Base-by-base conservation (phyloP, 2,329 filamentous ascomycete genomes). In the Aspergillus arachidicola region DNA sequence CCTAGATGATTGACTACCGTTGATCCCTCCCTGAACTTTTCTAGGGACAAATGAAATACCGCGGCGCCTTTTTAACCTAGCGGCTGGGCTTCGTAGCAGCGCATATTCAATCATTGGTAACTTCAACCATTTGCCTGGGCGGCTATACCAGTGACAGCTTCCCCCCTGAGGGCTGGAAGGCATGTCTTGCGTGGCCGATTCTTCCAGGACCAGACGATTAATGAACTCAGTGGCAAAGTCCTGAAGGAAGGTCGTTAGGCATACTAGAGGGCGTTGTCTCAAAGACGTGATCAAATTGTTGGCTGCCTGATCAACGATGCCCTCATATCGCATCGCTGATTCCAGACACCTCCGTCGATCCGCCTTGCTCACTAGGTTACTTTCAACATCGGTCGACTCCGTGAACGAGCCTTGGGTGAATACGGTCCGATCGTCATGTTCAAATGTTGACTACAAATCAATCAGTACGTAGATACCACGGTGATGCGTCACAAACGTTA, bases 191-290 rank as follows among this genome's bases (percentile, higher is more conserved):
- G 56, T 16, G 19, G 14, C 11, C 28, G 9, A 34, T 9, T 59
- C 50, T 12, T 48, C 56, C 19, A 50, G 6, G 1, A 51, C 26
- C 34, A 64, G 34, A 21, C 28, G 12, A 4, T 38, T 14, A 26
- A 63, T n/a, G 6, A 69, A 62, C 4, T 63, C 58, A 21, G 57
- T 36, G 2, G 59, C 60, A 21, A 68, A 66, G 6, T 58, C 62
- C 0, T 56, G 43, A 6, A 69, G 26, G 0, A 57, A 60, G 3
- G 32, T 30, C 12, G 58, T 57, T 12, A 69, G 19, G 36, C 66
- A 61, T 1, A 68, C 3, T 2, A 30, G 30, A 1, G 57, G 58
- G 14, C 65, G 55, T 28, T 51, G 53, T 41, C 57, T 54, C n/a
- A 69, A 46, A 6, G 63, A 60, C 4, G n/a, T 21, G 7, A 68